Base-by-base conservation (phyloP, 1,284 basidiomycete species). In the Puccinia novopanici region DNA sequence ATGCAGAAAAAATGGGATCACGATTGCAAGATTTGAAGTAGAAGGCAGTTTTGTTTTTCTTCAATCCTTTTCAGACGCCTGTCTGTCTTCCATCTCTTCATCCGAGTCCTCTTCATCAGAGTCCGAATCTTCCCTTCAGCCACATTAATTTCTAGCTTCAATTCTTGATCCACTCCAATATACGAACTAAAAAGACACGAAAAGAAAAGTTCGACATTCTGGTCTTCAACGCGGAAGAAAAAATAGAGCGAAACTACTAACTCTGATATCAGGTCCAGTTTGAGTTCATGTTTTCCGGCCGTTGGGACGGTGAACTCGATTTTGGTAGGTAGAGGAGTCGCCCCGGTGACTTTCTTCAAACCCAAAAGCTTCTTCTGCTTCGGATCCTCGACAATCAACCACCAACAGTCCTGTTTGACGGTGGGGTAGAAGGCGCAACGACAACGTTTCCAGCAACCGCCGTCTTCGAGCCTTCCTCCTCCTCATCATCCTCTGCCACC, bases 341-440 rank as follows among this genome's bases (percentile, higher is more conserved):
- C 91, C 82, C 98, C 90, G 0, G 96, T 98, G 30, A 98, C 93
- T 81, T 92, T 92, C 88, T 98, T 98, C 89, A 99, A 98, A 73
- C 93, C 92, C 45, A 95, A 90, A 59, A 99, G 88, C 83, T 81
- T 81, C 45, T 81, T 81, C 87, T 91, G 84, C 86, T 88, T 80
- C 87, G 90, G 85, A 83, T 97, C 93, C 42, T 95, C 95, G 6
- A 98, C 89, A 54, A 98, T 94, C 42, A 98, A 88, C 95, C 95
- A 99, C 95, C 95, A 99, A 84, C 95, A 94, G 79, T 93, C 91
- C 86, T 95, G 90, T 89, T 98, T 98, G 86, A 91, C 91, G 79
- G 87, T 87, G 0, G 96, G 95, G 88, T 93, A 99, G 88, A 92
- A 94, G 0, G 93, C 0, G 94, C 94, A 34, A 97, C 89, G 24